These are phyloP conservation scores for Leersia perrieri DNA, from an alignment of 176 grass and related monocot species.

Conservation along the genomic window DNA sequence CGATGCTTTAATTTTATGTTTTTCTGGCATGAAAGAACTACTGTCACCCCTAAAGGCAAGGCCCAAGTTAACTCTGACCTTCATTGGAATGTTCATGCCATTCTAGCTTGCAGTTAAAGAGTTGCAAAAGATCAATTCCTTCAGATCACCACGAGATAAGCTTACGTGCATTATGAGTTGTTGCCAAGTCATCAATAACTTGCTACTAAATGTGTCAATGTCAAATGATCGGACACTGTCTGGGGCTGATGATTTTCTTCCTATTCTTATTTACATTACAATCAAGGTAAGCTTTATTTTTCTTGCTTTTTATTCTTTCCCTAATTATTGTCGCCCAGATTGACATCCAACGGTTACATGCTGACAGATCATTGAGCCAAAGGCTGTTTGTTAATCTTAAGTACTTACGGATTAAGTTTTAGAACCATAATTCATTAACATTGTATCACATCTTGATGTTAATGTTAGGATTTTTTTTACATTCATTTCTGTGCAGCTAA, in stretches of 20 bases:
- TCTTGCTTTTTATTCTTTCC: conserved; percentile 26
- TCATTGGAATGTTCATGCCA: conserved; percentile 18
- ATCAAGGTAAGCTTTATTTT: conserved; percentile 69
- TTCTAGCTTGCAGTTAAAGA: conserved; percentile 89
- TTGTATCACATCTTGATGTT: neutral
- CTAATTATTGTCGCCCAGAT: neutral
- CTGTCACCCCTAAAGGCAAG: neutral
- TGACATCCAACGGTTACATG: neutral
- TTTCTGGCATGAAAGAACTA: neutral
- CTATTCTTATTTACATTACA: conserved; percentile 88
- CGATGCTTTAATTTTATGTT: neutral
- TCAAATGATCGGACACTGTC: conserved; percentile 55
- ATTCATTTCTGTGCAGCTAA: neutral
- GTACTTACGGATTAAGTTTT: neutral
- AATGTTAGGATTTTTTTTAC: neutral
- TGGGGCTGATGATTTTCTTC: conserved; percentile 95
- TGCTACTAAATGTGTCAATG: conserved; percentile 80
- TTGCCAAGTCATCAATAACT: conserved; percentile 94
- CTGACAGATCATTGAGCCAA: neutral
- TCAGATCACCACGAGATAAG: conserved; percentile 81
- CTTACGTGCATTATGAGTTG: conserved; percentile 86
- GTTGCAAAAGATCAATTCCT: conserved; percentile 88
- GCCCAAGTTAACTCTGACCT: neutral
- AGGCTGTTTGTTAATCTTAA: neutral
- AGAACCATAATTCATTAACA: neutral